Percentiles rank a stretch among this genome's conserved stretches.
Evolutionary conservation across 2,329 filamentous ascomycete genomes (phyloP).

Genomic region (Fusarium tanahbumbuense): DNA sequence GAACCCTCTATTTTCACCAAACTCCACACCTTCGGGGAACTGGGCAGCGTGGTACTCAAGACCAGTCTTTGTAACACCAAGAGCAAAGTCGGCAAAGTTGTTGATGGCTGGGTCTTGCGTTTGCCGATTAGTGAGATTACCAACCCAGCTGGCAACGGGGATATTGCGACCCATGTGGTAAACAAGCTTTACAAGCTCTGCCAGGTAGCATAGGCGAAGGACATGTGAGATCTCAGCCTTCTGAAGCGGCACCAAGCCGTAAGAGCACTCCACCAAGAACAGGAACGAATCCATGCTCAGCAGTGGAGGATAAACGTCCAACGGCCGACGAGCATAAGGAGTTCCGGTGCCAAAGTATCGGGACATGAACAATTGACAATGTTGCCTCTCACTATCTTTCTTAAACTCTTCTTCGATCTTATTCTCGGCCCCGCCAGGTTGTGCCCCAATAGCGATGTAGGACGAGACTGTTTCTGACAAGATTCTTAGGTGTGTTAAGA

Average conservation of each 20-base stretch:
- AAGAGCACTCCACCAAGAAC: slow-evolving; percentile 83
- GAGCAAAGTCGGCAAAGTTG: slow-evolving; percentile 68
- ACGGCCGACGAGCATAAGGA: slow-evolving; percentile 54
- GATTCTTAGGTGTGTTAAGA: slow-evolving; percentile 86
- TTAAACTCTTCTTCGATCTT: slow-evolving; percentile 74
- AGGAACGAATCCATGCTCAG: slow-evolving; percentile 78
- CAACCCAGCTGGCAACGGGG: slow-evolving; percentile 61
- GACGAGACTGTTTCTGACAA: slow-evolving; percentile 89
- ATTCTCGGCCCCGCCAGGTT: slow-evolving; percentile 70
- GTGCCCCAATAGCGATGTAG: slow-evolving; percentile 81
- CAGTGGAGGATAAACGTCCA: slow-evolving; percentile 66
- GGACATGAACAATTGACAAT: slow-evolving; percentile 79
- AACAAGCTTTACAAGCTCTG: slow-evolving; percentile 88
- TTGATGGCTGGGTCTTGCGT: slow-evolving; percentile 60
- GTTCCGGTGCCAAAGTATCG: slow-evolving; percentile 61
- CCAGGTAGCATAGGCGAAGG: slow-evolving; percentile 86
- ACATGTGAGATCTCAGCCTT: slow-evolving; percentile 81
- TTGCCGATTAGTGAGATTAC: slow-evolving; percentile 57
- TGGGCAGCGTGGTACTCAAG: slow-evolving; percentile 55
- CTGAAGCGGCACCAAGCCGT: slow-evolving; percentile 75
- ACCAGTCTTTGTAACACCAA: slow-evolving; percentile 59
- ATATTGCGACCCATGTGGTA: slow-evolving; percentile 68
- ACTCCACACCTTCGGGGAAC: slow-evolving; percentile 40
- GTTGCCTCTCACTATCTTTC: slow-evolving; percentile 75
- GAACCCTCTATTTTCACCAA: slow-evolving; percentile 60